phyloP scores from a whole-genome alignment of 2,329 filamentous ascomycete genomes.

The Thelonectria rubi region DNA sequence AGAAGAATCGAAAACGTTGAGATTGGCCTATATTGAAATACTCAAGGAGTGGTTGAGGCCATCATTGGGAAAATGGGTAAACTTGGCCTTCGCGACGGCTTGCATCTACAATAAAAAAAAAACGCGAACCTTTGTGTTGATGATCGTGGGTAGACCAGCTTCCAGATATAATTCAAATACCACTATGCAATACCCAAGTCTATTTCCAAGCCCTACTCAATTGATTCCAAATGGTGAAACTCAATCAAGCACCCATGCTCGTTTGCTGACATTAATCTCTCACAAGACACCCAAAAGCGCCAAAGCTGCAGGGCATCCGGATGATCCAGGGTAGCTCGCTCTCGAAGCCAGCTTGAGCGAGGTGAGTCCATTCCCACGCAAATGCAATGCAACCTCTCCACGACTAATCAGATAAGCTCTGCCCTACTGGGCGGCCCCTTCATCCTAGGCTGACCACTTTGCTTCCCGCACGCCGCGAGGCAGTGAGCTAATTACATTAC shows the following conservation, averaged over 20 bases:
- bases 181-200: background rate
- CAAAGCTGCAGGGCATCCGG: background rate
- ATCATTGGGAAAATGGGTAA: background rate
- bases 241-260: background rate
- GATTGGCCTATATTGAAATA: no score
- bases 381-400: background rate
- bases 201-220: background rate
- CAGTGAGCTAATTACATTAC: background rate
- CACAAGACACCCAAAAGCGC: background rate
- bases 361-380: background rate
- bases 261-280: background rate
- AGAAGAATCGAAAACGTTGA: no score
- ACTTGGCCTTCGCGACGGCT: no score
- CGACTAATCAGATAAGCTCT: background rate
- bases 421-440: background rate
- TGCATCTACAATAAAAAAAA: no score
- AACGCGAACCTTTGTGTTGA: no score
- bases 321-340: background rate
- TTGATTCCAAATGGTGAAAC: background rate
- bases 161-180: no score
- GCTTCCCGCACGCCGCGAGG: background rate
- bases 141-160: no score
- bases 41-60: background rate
- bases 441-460: no score
- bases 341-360: background rate